These are phyloP conservation scores for Russula sp. DNA, from an alignment of 768 basidiomycete genomes.

Conservation along the genomic window DNA sequence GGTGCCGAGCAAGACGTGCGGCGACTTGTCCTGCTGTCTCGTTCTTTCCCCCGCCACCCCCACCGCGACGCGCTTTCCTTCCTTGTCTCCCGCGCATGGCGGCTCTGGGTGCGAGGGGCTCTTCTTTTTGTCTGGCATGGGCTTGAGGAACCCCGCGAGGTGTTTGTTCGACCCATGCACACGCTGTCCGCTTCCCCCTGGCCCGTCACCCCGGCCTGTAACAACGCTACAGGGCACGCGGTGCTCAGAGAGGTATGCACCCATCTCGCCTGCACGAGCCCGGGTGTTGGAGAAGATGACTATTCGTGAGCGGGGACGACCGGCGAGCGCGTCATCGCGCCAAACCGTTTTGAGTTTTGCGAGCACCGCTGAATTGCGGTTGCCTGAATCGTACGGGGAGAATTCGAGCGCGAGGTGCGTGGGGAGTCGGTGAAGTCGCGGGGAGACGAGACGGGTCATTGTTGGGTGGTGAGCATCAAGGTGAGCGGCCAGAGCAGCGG, in stretches of 20 bases:
- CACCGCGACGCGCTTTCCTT: neutral
- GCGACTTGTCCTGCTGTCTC: conserved; percentile 28
- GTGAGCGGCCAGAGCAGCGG: conserved; percentile 61
- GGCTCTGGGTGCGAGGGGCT: conserved; percentile 21
- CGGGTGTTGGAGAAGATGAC: conserved; percentile 72
- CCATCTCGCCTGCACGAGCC: conserved; percentile 17
- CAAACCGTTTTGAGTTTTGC: conserved; percentile 66
- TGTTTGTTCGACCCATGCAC: conserved; percentile 17
- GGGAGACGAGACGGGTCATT: conserved; percentile 70
- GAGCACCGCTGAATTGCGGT: conserved; percentile 74
- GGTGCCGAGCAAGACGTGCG: conserved; percentile 79
- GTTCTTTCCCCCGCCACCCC: neutral
- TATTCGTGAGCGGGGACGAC: conserved; percentile 48
- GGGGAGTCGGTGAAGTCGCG: conserved; percentile 73
- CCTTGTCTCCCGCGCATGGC: neutral
- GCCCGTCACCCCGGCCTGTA: conserved; percentile 2
- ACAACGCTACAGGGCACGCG: conserved; percentile 10
- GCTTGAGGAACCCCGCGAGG: conserved; percentile 19
- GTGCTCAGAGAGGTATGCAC: conserved; percentile 14
- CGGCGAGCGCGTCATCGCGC: conserved; percentile 48
- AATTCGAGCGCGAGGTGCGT: conserved; percentile 62
- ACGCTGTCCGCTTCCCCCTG: neutral
- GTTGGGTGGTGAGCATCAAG: conserved; percentile 54
- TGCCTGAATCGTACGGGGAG: conserved; percentile 70
- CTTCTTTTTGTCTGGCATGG: conserved; percentile 26